A percentile compares a stretch with the other conserved stretches of the same genome.
These are phyloP conservation scores for Vitis hybrid DNA, from an alignment of 177 flowering plant genomes.

Conservation along the genomic window DNA sequence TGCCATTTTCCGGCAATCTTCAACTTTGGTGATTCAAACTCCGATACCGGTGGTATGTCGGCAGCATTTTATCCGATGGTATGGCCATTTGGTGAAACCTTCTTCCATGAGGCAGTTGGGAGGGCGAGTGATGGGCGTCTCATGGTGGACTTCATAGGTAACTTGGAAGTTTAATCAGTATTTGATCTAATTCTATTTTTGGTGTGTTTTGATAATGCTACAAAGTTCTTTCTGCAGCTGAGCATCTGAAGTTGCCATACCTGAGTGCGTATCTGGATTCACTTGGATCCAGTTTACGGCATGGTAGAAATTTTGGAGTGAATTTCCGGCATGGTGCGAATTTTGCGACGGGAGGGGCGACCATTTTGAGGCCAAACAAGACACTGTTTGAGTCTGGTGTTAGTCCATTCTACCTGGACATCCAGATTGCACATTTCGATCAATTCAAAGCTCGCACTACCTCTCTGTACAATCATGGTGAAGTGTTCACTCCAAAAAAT, in stretches of 20 bases:
- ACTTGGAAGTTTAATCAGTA: background rate
- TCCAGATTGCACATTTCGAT: slow-evolving; percentile 39
- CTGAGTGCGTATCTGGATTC: slow-evolving; percentile 48
- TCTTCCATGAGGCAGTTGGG: slow-evolving; percentile 56
- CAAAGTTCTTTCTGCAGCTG: slow-evolving; percentile 28
- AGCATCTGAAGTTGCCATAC: slow-evolving; percentile 34
- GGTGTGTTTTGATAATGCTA: background rate
- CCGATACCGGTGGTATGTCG: slow-evolving; percentile 72
- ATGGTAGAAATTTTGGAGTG: slow-evolving; percentile 46
- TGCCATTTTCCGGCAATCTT: slow-evolving; percentile 65
- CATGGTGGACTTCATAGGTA: slow-evolving; percentile 66
- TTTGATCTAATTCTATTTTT: background rate
- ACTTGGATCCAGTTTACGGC: slow-evolving; percentile 32
- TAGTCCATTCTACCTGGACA: slow-evolving; percentile 42
- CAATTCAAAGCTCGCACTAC: slow-evolving; percentile 35
- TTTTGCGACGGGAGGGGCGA: slow-evolving; percentile 52
- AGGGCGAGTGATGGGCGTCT: slow-evolving; percentile 67
- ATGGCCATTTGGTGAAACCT: slow-evolving; percentile 47
- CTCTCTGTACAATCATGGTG: slow-evolving; percentile 27
- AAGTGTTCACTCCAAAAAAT: too few species aligned
- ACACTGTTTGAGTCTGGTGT: slow-evolving; percentile 26
- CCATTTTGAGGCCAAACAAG: slow-evolving; percentile 31
- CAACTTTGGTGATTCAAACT: slow-evolving; percentile 82
- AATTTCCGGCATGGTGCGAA: slow-evolving; percentile 39
- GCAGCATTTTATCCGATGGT: slow-evolving; percentile 44